These are phyloP conservation scores for Aspergillus oerlinghausenensis DNA, from an alignment of 2,329 filamentous ascomycete genomes.

Conservation along the genomic window DNA sequence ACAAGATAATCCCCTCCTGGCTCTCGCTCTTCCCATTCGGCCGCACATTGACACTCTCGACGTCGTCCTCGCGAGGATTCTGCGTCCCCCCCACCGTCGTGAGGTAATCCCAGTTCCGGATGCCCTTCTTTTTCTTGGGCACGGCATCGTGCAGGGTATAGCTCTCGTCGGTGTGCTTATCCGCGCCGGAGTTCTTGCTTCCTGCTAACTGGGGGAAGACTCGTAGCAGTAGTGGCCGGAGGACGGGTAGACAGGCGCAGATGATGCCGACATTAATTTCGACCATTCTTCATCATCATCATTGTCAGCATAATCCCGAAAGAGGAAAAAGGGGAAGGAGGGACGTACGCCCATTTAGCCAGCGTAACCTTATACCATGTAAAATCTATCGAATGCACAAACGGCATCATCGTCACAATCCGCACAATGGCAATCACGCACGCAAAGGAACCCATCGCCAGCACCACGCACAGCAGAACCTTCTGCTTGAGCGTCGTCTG, in stretches of 20 bases:
- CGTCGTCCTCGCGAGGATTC: not conserved
- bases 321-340: not conserved
- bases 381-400: slow-evolving; percentile 9
- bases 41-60: not conserved
- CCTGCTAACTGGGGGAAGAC: slow-evolving; percentile 3
- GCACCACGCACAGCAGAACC: slow-evolving; percentile 4
- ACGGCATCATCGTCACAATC: slow-evolving; percentile 13
- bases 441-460: slow-evolving; percentile 12
- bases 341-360: slow-evolving; percentile 13
- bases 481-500: slow-evolving; percentile 8
- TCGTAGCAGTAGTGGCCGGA: slow-evolving; percentile 8
- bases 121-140: slow-evolving; percentile 1
- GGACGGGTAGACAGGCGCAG: slow-evolving; percentile 9
- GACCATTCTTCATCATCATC: slow-evolving; percentile 8
- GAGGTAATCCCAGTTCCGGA: slow-evolving; percentile 9
- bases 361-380: slow-evolving; percentile 12
- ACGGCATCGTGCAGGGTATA: not conserved
- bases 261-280: slow-evolving; percentile 16
- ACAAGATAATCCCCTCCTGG: not conserved
- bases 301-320: too few species aligned
- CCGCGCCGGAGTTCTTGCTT: not conserved
- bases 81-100: not conserved
- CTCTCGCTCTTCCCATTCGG: not conserved
- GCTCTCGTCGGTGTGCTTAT: slow-evolving; percentile 1
- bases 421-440: slow-evolving; percentile 12